phyloP scores from a whole-genome alignment of 768 basidiomycete genomes.

The Leccinum boreale region DNA sequence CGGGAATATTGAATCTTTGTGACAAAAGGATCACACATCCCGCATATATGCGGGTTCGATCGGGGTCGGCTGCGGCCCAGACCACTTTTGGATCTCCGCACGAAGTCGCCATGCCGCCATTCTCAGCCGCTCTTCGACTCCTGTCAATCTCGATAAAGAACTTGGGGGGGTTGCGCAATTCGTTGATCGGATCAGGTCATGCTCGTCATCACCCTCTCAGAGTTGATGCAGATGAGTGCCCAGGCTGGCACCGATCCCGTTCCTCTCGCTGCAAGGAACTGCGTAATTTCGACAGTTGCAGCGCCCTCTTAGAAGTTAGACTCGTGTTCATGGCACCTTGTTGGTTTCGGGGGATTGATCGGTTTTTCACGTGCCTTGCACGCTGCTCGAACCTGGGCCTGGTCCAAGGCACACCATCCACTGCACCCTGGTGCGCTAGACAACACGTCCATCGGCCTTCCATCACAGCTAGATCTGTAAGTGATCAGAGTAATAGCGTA shows the following conservation, averaged over 20 bases:
- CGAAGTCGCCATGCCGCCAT: slow-evolving; percentile 24
- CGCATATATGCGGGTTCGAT: slow-evolving; percentile 36
- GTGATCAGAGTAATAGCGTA: slow-evolving; percentile 16
- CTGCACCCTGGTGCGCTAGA: slow-evolving; percentile 13
- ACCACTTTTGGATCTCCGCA: slow-evolving; percentile 36
- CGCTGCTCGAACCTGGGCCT: slow-evolving; percentile 23
- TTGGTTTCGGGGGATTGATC: slow-evolving; percentile 27
- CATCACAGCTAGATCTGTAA: slow-evolving; percentile 9
- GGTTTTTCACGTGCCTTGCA: slow-evolving; percentile 28
- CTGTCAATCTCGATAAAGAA: slow-evolving; percentile 22
- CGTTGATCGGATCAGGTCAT: background rate
- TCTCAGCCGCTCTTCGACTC: slow-evolving; percentile 15
- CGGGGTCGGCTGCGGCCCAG: slow-evolving; percentile 37
- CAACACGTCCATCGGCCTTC: slow-evolving; percentile 10
- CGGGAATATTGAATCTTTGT: slow-evolving; percentile 33
- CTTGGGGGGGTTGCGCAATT: background rate
- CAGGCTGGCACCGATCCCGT: background rate
- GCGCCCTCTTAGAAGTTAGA: slow-evolving; percentile 12
- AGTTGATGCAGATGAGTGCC: background rate
- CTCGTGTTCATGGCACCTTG: slow-evolving; percentile 27
- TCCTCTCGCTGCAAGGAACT: background rate
- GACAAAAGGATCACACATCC: slow-evolving; percentile 29
- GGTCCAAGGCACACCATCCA: slow-evolving; percentile 16
- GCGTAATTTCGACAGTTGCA: background rate
- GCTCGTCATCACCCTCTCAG: background rate